phyloP scores from a whole-genome alignment of 2,329 filamentous ascomycete species.

The Penicillium freii region DNA sequence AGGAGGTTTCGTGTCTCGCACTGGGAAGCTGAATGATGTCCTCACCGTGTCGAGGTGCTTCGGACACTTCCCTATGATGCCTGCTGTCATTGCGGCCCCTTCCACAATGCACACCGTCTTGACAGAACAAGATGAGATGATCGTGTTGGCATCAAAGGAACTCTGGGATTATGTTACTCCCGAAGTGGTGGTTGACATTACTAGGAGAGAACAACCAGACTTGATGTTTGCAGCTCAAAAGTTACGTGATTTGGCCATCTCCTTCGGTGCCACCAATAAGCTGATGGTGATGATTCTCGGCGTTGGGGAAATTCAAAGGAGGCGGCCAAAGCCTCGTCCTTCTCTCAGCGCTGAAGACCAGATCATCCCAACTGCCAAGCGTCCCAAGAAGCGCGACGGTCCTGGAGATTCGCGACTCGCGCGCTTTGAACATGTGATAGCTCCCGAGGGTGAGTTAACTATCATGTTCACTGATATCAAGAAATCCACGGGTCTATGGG shows the following conservation, averaged over 20 bases:
- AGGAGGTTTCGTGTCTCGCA: slow-evolving; percentile 91
- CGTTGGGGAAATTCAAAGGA: slow-evolving; percentile 83
- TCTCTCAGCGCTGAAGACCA: slow-evolving; percentile 72
- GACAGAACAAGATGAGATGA: slow-evolving; percentile 87
- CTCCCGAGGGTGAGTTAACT: slow-evolving; percentile 83
- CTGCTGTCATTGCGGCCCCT: slow-evolving; percentile 86
- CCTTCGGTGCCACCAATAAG: slow-evolving; percentile 89
- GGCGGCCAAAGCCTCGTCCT: slow-evolving; percentile 73
- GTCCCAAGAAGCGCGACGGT: slow-evolving; percentile 60
- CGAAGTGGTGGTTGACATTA: slow-evolving; percentile 87
- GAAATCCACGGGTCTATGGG: slow-evolving; percentile 94
- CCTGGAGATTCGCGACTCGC: slow-evolving; percentile 83
- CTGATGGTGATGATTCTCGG: slow-evolving; percentile 99
- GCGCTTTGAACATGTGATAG: slow-evolving; percentile 85
- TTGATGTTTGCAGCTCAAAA: slow-evolving; percentile 95
- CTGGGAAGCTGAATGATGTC: slow-evolving; percentile 87
- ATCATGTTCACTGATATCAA: slow-evolving; percentile 99
- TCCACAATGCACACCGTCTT: slow-evolving; percentile 75
- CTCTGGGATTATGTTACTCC: slow-evolving; percentile 93
- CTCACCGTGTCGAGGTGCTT: slow-evolving; percentile 92
- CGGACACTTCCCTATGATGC: slow-evolving; percentile 89
- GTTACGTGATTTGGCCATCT: slow-evolving; percentile 89
- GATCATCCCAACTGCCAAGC: slow-evolving; percentile 63
- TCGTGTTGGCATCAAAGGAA: slow-evolving; percentile 85
- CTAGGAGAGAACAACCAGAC: slow-evolving; percentile 79